phyloP scores from a whole-genome alignment of 139 green algal genomes.

The Auxenochlorella pyrenoidosa region DNA sequence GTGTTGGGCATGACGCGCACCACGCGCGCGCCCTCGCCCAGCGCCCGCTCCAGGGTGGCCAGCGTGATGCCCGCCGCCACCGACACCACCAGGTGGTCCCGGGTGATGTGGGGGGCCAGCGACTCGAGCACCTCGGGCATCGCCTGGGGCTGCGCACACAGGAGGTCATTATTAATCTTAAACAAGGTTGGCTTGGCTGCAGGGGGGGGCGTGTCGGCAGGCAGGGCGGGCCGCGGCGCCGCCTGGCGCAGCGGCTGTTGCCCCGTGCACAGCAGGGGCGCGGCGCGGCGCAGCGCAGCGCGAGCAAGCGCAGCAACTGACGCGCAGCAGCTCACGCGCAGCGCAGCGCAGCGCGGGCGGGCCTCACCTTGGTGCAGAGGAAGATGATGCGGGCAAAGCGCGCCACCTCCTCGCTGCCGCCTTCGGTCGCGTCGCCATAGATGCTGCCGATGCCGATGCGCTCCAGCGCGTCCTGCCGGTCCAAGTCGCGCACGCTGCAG shows the following conservation, averaged over 20 bases:
- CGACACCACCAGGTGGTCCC: conserved; percentile 66
- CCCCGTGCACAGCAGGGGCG: too few species aligned
- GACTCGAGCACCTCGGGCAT: conserved; percentile 68
- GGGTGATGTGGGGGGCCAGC: conserved; percentile 50
- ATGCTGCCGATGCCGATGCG: conserved; percentile 35
- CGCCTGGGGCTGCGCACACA: conserved; percentile 86
- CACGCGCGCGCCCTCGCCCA: conserved; percentile 61
- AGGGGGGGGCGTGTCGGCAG: neutral
- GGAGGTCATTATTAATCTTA: too few species aligned
- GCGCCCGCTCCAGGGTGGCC: neutral
- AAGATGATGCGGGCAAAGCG: neutral
- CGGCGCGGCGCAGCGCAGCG: too few species aligned
- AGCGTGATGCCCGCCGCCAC: conserved; percentile 93
- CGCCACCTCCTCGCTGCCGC: conserved; percentile 1
- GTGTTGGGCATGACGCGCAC: conserved; percentile 99
- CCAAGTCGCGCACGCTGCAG: neutral
- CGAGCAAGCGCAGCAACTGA: too few species aligned
- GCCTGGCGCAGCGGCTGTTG: too few species aligned
- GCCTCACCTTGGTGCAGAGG: conserved; percentile 15
- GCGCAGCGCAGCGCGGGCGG: too few species aligned
- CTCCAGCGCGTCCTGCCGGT: conserved; percentile 41
- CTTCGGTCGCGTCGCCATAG: conserved; percentile 19
- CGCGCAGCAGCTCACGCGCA: too few species aligned
- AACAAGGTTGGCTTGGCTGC: too few species aligned
- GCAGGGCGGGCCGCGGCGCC: neutral